Evolutionary conservation across 2,329 filamentous ascomycete genomes (phyloP), one percentile per base, ranked within the genome.

Genomic region (Trichoderma asperellum): DNA sequence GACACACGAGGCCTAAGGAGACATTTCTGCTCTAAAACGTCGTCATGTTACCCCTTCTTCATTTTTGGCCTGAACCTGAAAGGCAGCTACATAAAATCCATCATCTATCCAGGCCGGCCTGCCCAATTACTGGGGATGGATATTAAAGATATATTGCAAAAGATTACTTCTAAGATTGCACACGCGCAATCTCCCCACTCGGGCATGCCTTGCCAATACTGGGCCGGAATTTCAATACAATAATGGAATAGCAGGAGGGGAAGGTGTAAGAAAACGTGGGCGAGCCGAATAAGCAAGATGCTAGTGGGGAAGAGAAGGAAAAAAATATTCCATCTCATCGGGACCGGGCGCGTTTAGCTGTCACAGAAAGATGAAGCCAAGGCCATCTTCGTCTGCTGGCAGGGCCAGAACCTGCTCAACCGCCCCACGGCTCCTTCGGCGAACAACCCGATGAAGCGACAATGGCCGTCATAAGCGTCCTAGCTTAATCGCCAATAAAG

Each of bases 131-230:
- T 58, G 21, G 63, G 53, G 29, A 58, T 59, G 35, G 63, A 67
- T 67, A 67, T 67, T 67, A 65, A 67, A 49, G 37, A 59, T 59
- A 67, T 49, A 67, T 67, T 67, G 63, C 63, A 21, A 59, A 37
- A 49, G 32, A 58, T 67, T 58, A 59, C 63, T 47, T 12, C 12
- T 67, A 58, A 67, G 32, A 67, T 67, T 67, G 32, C 63, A 37
- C 55, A 32, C 53, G 55, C 59, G 55, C 35, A 52, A 6, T 14
- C 4, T 58, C 63, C 43, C 63, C 63, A 67, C 63, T 37, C 5
- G 16, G 34, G n/a, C 47, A 52, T 29, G 53, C 63, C 37, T 59
- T 37, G 7, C 37, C 61, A 64, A 8, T 34, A 49, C 61, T 40
- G 18, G 47, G 14, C 35, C 61, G 61, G 61, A 34, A 64, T 43